Percentiles rank a stretch among this genome's conserved stretches.
phyloP scores from a whole-genome alignment of 2,329 filamentous ascomycete species.

The Ceratocystis diversiconidia region DNA sequence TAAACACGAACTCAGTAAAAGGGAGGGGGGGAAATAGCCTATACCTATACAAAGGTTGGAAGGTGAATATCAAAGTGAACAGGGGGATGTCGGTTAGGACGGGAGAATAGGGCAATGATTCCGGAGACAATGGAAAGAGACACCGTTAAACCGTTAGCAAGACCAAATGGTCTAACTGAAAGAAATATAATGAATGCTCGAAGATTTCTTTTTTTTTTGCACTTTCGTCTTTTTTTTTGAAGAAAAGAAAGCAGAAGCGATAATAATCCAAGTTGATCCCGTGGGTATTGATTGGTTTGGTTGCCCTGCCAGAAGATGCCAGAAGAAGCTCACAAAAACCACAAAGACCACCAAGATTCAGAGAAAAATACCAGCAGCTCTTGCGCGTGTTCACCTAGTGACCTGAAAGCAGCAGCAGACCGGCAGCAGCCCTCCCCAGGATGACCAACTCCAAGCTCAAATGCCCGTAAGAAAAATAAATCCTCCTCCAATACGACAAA shows the following conservation, averaged over 20 bases:
- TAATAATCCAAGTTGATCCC: background rate
- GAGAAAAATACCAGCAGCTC: conserved; percentile 8
- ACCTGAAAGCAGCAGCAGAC: conserved; percentile 1
- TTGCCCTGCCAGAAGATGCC: conserved; percentile 1
- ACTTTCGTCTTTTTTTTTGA: conserved; percentile 5
- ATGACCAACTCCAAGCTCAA: conserved; percentile 15
- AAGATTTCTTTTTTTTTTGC: conserved; percentile 12
- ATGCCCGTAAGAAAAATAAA: conserved; percentile 12
- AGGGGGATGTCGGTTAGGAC: background rate
- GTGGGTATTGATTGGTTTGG: background rate
- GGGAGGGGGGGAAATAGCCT: background rate
- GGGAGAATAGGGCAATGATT: background rate
- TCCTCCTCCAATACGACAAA: conserved; percentile 15
- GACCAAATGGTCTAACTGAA: conserved; percentile 11
- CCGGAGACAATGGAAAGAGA: conserved; percentile 7
- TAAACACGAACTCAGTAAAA: conserved; percentile 5
- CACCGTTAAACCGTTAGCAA: conserved; percentile 9
- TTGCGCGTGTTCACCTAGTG: conserved; percentile 10
- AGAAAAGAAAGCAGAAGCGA: background rate
- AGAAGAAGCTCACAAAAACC: background rate
- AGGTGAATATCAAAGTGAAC: background rate
- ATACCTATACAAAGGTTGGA: background rate
- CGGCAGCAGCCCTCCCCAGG: background rate
- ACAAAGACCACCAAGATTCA: conserved; percentile 2
- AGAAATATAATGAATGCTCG: conserved; percentile 12